Conservation (phyloP, 768 basidiomycete species). For the Kockovaella imperatae region DNA sequence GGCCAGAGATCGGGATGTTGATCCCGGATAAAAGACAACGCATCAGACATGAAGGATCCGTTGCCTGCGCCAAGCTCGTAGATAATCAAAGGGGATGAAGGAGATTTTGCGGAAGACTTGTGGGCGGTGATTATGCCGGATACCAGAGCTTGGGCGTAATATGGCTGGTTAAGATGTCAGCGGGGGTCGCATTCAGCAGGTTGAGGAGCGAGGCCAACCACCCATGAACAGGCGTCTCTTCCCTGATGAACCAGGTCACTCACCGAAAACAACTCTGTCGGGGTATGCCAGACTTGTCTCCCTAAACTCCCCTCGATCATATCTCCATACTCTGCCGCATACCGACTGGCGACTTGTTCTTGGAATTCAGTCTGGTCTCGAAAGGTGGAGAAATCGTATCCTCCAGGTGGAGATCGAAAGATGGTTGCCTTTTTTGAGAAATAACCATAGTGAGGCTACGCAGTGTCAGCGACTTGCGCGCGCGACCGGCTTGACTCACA, state of each 20-base stretch:
- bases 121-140: conserved; percentile 85
- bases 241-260: conserved; percentile 15
- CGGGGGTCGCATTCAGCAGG: background rate
- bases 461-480: background rate
- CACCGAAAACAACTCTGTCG: conserved; percentile 95
- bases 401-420: conserved; percentile 53
- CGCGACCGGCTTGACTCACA: conserved; percentile 21
- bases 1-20: conserved; percentile 82
- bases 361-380: conserved; percentile 70
- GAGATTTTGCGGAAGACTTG: conserved; percentile 87
- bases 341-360: conserved; percentile 66
- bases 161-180: conserved; percentile 63
- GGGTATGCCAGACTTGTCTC: conserved; percentile 95
- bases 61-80: conserved; percentile 99
- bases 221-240: background rate
- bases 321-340: conserved; percentile 46
- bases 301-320: conserved; percentile 42
- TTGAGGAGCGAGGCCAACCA: too few relatives aligned
- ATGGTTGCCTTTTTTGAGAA: conserved; percentile 90
- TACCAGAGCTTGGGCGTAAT: conserved; percentile 85
- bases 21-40: conserved; percentile 69
- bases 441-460: conserved; percentile 80
- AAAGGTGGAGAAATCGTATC: conserved; percentile 62
- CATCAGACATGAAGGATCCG: conserved; percentile 82
- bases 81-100: conserved; percentile 88